Percentiles rank a stretch among this genome's conserved stretches.
Conservation (phyloP, 1,284 basidiomycete genomes). For the Marasmius fiardii region DNA sequence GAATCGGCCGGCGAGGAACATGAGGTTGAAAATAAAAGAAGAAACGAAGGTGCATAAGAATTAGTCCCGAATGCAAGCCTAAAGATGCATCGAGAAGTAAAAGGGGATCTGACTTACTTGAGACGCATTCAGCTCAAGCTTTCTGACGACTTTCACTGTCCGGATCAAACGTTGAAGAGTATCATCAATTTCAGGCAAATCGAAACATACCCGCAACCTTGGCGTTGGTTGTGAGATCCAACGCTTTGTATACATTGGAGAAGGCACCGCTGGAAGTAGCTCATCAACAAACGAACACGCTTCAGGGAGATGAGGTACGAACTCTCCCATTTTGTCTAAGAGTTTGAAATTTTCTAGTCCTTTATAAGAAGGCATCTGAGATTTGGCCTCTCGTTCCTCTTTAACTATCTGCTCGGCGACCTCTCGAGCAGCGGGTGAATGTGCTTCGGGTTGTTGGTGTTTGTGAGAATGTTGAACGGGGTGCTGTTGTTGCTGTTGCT, state of each 20-base stretch:
- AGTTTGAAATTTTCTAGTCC: constrained; percentile 84
- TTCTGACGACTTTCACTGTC: constrained; percentile 94
- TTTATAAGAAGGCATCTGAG: constrained; percentile 79
- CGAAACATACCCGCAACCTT: constrained; percentile 78
- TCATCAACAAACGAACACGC: constrained; percentile 10
- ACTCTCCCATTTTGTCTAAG: constrained; percentile 96
- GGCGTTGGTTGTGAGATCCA: constrained; percentile 73
- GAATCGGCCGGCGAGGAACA: constrained; percentile 32
- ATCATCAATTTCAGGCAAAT: constrained; percentile 4
- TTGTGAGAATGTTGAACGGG: constrained; percentile 32
- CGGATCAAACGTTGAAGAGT: constrained; percentile 3
- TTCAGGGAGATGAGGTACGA: constrained; percentile 31
- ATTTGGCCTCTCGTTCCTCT: constrained; percentile 73
- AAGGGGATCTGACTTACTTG: constrained; percentile 71
- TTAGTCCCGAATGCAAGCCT: constrained; percentile 18
- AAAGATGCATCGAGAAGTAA: constrained; percentile 20
- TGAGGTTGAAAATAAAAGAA: constrained; percentile 21
- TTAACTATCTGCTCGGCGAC: constrained; percentile 75
- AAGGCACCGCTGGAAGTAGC: constrained; percentile 78
- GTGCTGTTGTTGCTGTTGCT: constrained; percentile 23
- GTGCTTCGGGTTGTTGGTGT: constrained; percentile 23
- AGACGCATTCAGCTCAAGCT: constrained; percentile 90
- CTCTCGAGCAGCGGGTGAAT: constrained; percentile 41
- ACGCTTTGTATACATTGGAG: constrained; percentile 96
- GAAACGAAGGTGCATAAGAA: constrained; percentile 15